Conservation (phyloP, 495 filamentous ascomycete species). For the Talaromyces proteolyticus region DNA sequence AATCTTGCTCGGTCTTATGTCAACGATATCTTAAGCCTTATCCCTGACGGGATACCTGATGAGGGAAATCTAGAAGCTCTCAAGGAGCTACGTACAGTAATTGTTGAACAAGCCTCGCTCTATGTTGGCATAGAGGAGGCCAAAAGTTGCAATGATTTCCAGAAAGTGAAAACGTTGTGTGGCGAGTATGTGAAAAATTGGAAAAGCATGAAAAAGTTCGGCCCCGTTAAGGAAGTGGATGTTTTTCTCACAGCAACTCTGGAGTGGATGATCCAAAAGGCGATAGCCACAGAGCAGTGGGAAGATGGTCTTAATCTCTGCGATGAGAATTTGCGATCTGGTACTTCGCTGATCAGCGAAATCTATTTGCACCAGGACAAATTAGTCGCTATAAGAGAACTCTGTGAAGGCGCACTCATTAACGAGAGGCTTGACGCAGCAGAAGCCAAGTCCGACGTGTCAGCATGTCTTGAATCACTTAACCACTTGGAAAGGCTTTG, state of each 20-base stretch:
- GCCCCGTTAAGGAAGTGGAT: background rate
- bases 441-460: background rate
- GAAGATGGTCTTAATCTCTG: background rate
- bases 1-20: background rate
- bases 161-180: background rate
- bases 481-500: background rate
- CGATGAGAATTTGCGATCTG: background rate
- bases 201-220: background rate
- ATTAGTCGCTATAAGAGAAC: background rate
- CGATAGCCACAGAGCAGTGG: background rate
- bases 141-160: background rate
- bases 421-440: background rate
- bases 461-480: background rate
- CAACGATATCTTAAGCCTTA: background rate
- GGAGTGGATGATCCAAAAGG: background rate
- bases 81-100: background rate
- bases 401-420: background rate
- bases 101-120: background rate
- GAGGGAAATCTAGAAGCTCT: background rate
- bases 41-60: background rate
- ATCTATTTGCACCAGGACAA: background rate
- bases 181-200: background rate
- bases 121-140: background rate
- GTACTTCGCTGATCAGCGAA: background rate
- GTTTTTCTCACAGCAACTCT: background rate